Conservation (phyloP, 2,329 filamentous ascomycete genomes). For the Bipolaris bicolor region DNA sequence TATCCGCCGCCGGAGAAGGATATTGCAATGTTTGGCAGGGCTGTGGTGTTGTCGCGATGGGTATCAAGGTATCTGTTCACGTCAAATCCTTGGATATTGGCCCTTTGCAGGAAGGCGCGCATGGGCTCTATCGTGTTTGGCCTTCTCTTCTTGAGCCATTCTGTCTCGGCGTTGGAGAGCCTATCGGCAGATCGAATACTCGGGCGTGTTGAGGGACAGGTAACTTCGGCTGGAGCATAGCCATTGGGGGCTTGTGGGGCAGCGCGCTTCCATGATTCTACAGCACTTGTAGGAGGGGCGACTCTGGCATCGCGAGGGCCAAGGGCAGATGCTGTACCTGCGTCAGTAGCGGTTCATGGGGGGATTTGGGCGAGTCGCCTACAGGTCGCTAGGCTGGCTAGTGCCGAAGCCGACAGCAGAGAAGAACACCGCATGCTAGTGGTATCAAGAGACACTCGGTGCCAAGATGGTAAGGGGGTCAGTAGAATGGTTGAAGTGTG, state of each 20-base stretch:
- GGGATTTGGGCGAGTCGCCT: slow-evolving; percentile 16
- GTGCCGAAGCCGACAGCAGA: slow-evolving; percentile 36
- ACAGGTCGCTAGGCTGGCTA: slow-evolving; percentile 41
- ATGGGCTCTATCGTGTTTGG: slow-evolving; percentile 77
- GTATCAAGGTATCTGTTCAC: slow-evolving; percentile 72
- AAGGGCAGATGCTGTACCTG: slow-evolving; percentile 36
- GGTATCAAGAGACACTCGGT: slow-evolving; percentile 5
- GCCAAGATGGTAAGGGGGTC: slow-evolving; percentile 1
- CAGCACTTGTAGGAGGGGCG: slow-evolving; percentile 21
- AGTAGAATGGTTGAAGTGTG: background rate
- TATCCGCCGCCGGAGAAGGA: slow-evolving; percentile 86
- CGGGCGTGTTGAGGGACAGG: slow-evolving; percentile 74
- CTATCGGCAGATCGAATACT: slow-evolving; percentile 67
- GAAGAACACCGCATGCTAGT: slow-evolving; percentile 36
- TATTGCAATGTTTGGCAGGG: slow-evolving; percentile 73
- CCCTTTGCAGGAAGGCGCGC: slow-evolving; percentile 71
- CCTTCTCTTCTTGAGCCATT: slow-evolving; percentile 75
- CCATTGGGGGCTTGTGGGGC: slow-evolving; percentile 65
- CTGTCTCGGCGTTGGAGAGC: slow-evolving; percentile 71
- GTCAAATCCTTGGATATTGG: slow-evolving; percentile 80
- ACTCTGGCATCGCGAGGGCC: slow-evolving; percentile 29
- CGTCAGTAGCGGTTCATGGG: slow-evolving; percentile 23
- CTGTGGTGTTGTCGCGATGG: slow-evolving; percentile 60
- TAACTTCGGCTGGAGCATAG: slow-evolving; percentile 72
- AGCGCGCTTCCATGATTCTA: slow-evolving; percentile 49